Evolutionary conservation across 1,284 basidiomycete genomes (phyloP).

Genomic region (Marasmius fiardii): DNA sequence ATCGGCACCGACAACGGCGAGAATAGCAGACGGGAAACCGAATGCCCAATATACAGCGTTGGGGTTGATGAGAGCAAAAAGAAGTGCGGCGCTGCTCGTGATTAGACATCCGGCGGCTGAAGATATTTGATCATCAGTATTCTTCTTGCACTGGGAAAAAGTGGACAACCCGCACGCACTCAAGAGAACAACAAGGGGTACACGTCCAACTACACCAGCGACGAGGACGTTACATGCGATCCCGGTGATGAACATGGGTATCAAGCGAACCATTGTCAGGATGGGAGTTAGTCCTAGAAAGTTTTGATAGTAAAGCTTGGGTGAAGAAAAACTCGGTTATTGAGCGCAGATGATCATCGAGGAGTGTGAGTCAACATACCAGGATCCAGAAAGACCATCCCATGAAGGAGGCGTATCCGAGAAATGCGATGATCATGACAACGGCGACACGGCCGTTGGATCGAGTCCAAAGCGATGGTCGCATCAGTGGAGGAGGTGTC

Average conservation of each 20-base stretch:
- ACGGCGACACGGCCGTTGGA: slow-evolving; percentile 64
- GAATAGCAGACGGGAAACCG: slow-evolving; percentile 74
- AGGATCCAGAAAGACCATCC: slow-evolving; percentile 56
- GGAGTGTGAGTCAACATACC: slow-evolving; percentile 25
- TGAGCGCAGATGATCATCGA: background rate
- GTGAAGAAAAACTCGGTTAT: background rate
- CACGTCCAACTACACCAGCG: slow-evolving; percentile 53
- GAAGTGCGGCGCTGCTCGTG: slow-evolving; percentile 44
- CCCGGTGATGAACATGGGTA: slow-evolving; percentile 77
- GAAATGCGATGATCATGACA: slow-evolving; percentile 64
- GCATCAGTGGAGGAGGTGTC: slow-evolving; percentile 66
- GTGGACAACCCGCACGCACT: background rate
- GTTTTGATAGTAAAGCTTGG: slow-evolving; percentile 65
- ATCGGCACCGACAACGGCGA: slow-evolving; percentile 76
- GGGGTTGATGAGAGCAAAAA: slow-evolving; percentile 71
- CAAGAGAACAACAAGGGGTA: slow-evolving; percentile 54
- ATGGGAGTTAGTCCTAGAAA: slow-evolving; percentile 55
- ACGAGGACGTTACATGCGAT: slow-evolving; percentile 68
- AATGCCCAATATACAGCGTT: slow-evolving; percentile 72
- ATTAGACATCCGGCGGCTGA: slow-evolving; percentile 34
- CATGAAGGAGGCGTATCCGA: slow-evolving; percentile 66
- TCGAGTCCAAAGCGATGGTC: slow-evolving; percentile 62
- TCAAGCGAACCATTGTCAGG: slow-evolving; percentile 69
- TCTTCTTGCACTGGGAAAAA: background rate
- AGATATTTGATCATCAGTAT: background rate